phyloP scores from a whole-genome alignment of 2,329 filamentous ascomycete species.

The Diaporthe destruens region DNA sequence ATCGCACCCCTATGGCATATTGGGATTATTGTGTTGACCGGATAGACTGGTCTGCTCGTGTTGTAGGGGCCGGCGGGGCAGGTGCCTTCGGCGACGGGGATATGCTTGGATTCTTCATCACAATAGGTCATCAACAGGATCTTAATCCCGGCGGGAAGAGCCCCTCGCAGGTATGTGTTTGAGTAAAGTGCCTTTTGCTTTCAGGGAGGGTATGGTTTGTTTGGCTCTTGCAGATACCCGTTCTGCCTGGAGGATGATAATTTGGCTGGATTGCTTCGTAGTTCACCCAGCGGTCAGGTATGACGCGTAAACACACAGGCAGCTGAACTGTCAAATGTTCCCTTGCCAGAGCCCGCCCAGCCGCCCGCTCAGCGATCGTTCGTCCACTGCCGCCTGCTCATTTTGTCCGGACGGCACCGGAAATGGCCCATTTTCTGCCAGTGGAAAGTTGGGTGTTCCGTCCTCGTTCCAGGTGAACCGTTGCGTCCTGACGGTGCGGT shows the following conservation, averaged over 20 bases:
- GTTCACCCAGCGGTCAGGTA: no score
- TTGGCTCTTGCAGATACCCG: no score
- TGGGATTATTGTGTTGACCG: no score
- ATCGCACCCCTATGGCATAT: not conserved
- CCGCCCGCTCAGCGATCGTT: slow-evolving; percentile 42
- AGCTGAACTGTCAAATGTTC: not conserved
- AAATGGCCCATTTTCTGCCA: slow-evolving; percentile 52
- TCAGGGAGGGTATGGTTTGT: not conserved
- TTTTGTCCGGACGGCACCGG: slow-evolving; percentile 50
- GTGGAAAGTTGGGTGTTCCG: slow-evolving; percentile 51
- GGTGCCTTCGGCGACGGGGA: not conserved
- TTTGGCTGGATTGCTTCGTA: not conserved
- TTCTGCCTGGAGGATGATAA: not conserved
- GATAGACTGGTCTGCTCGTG: not conserved
- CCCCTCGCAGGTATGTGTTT: no score
- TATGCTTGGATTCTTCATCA: not conserved
- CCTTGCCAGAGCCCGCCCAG: not conserved
- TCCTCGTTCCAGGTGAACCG: slow-evolving; percentile 52
- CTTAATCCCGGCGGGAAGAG: no score
- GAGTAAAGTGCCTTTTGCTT: not conserved
- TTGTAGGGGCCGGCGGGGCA: not conserved
- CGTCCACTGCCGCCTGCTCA: slow-evolving; percentile 32
- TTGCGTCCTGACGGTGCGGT: slow-evolving; percentile 51
- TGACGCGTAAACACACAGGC: not conserved
- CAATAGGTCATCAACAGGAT: not conserved